Conservation (phyloP, 2,329 filamentous ascomycete genomes). For the Colletotrichum plurivorum region DNA sequence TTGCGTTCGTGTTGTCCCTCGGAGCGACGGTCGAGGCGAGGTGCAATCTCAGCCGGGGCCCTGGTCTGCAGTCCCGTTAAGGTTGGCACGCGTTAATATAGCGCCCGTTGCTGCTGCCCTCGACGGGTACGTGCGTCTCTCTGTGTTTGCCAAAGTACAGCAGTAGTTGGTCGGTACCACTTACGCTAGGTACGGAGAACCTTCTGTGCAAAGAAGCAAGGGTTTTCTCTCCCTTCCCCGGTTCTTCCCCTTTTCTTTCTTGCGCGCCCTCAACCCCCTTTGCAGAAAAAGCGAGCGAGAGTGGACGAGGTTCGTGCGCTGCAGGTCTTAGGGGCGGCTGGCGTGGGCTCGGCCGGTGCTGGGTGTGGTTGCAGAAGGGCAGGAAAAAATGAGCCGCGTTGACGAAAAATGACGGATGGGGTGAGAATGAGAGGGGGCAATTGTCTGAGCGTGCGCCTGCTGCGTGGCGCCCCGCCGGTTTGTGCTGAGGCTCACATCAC, state of each 20-base stretch:
- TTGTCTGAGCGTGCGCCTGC: constrained; percentile 28
- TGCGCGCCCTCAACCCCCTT: not conserved
- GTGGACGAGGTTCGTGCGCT: constrained; percentile 20
- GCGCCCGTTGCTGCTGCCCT: constrained; percentile 10
- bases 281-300: not conserved
- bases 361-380: constrained; percentile 32
- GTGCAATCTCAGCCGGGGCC: constrained; percentile 19
- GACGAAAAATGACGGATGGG: constrained; percentile 10
- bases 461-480: constrained; percentile 25
- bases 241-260: no score
- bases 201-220: constrained; percentile 20
- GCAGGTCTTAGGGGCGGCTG: constrained; percentile 11
- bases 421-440: not conserved
- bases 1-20: not conserved
- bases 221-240: not conserved
- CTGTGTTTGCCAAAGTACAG: constrained; percentile 10
- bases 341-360: not conserved
- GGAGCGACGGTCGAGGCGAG: not conserved
- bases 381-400: not conserved
- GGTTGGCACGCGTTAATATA: constrained; percentile 27
- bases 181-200: no score
- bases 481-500: constrained; percentile 3
- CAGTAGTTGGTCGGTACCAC: no score
- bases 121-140: constrained; percentile 4
- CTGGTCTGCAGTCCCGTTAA: constrained; percentile 36